phyloP scores from a whole-genome alignment of 495 filamentous ascomycete species.

The Penicillium canariense region DNA sequence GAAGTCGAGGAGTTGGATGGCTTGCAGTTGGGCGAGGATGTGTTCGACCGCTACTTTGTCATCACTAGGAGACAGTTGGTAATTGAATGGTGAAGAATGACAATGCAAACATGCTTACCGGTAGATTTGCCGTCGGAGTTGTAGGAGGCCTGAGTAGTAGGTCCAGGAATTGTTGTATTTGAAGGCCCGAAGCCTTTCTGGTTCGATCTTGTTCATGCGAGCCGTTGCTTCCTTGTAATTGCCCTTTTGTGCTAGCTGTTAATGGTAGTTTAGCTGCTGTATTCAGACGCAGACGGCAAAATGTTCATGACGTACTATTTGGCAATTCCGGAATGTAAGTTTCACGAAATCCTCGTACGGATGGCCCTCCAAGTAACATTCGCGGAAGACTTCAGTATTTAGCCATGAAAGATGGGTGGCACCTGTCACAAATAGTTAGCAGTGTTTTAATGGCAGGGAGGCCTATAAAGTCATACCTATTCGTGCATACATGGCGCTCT shows the following conservation, averaged over 20 bases:
- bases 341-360: conserved; percentile 78
- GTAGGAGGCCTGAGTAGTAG: conserved; percentile 68
- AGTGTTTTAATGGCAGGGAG: background rate
- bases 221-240: conserved; percentile 68
- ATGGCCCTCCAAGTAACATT: conserved; percentile 62
- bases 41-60: conserved; percentile 66
- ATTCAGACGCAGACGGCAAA: background rate
- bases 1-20: conserved; percentile 56
- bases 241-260: conserved; percentile 59
- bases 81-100: background rate
- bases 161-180: conserved; percentile 80
- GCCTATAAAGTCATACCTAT: conserved; percentile 52
- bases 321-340: conserved; percentile 55
- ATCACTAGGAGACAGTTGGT: conserved; percentile 43
- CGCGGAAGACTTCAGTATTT: conserved; percentile 72
- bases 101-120: conserved; percentile 35
- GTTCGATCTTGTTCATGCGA: conserved; percentile 63
- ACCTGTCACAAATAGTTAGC: conserved; percentile 38
- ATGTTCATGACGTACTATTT: conserved; percentile 44
- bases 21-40: conserved; percentile 59
- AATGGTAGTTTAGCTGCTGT: conserved; percentile 14
- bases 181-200: conserved; percentile 66
- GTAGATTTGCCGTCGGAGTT: conserved; percentile 67
- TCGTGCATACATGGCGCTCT: conserved; percentile 70
- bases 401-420: conserved; percentile 61